Evolutionary conservation across 169 alveolate genomes (phyloP).

Genomic region (Cryptosporidium ryanae): DNA sequence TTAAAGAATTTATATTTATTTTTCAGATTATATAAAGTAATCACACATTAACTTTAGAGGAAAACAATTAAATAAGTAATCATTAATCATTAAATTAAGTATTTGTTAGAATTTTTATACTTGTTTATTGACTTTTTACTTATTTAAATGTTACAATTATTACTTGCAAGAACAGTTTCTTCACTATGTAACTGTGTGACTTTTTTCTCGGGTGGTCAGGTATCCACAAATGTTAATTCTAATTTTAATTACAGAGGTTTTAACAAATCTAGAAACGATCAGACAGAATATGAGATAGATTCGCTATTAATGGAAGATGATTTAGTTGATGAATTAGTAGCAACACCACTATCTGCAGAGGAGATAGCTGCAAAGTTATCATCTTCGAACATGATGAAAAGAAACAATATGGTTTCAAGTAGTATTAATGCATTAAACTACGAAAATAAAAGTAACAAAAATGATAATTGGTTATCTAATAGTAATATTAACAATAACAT

Average conservation of each 20-base stretch:
- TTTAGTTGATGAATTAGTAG: conserved; percentile 62
- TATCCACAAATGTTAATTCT: conserved; percentile 11
- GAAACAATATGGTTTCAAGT: not conserved
- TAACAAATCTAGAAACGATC: conserved; percentile 60
- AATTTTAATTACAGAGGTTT: conserved; percentile 59
- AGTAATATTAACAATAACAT: not conserved
- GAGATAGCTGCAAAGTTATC: conserved; percentile 73
- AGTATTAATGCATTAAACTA: not conserved
- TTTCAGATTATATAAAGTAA: no score
- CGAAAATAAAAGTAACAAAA: not conserved
- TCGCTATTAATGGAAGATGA: conserved; percentile 67
- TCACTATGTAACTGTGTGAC: conserved; percentile 74
- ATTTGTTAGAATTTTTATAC: not conserved
- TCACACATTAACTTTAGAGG: no score
- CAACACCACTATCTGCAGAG: conserved; percentile 72
- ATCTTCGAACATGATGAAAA: not conserved
- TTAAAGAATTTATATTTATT: no score
- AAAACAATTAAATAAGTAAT: no score
- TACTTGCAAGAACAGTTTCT: conserved; percentile 65
- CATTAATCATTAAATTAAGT: no score
- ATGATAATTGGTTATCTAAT: not conserved
- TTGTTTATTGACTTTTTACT: not conserved
- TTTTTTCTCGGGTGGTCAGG: conserved; percentile 45
- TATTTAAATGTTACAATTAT: conserved; percentile 51
- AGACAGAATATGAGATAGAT: conserved; percentile 62